Evolutionary conservation across 441 rosid genomes (phyloP).

Genomic region (Arabidopsis hybrid): DNA sequence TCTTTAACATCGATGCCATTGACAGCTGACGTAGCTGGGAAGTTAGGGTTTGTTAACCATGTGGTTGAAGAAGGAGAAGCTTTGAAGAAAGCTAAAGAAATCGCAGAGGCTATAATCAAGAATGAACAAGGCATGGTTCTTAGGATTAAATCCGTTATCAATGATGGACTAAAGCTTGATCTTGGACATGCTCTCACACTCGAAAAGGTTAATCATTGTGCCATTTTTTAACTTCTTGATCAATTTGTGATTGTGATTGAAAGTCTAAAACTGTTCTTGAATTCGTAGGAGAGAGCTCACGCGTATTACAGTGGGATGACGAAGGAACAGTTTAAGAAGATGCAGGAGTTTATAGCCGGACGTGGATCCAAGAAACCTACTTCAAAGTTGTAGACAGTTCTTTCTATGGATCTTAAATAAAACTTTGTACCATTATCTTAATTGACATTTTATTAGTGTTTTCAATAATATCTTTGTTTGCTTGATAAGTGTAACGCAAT

Average conservation of each 20-base stretch:
- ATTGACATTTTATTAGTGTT: background rate
- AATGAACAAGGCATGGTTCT: slow-evolving; percentile 80
- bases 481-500: background rate
- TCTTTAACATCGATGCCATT: slow-evolving; percentile 71
- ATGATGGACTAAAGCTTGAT: slow-evolving; percentile 82
- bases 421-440: slow-evolving; percentile 11
- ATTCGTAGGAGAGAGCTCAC: slow-evolving; percentile 77
- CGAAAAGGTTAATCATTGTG: slow-evolving; percentile 63
- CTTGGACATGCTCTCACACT: slow-evolving; percentile 72
- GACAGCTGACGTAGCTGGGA: slow-evolving; percentile 84
- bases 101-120: slow-evolving; percentile 72
- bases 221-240: background rate
- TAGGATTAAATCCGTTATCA: slow-evolving; percentile 75
- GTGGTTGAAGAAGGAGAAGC: slow-evolving; percentile 73
- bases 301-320: slow-evolving; percentile 81
- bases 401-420: slow-evolving; percentile 3
- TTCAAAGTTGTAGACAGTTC: slow-evolving; percentile 61
- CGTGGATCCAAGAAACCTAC: slow-evolving; percentile 69
- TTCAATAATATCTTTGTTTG: slow-evolving; percentile 27
- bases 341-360: slow-evolving; percentile 87
- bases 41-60: slow-evolving; percentile 83
- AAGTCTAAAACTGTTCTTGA: background rate
- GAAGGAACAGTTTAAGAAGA: slow-evolving; percentile 89
- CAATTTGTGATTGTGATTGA: background rate
- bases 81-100: slow-evolving; percentile 64